Percentiles rank a stretch among this genome's conserved stretches.
phyloP scores from a whole-genome alignment of 768 basidiomycete species.

The Rossbeevera mucosa region DNA sequence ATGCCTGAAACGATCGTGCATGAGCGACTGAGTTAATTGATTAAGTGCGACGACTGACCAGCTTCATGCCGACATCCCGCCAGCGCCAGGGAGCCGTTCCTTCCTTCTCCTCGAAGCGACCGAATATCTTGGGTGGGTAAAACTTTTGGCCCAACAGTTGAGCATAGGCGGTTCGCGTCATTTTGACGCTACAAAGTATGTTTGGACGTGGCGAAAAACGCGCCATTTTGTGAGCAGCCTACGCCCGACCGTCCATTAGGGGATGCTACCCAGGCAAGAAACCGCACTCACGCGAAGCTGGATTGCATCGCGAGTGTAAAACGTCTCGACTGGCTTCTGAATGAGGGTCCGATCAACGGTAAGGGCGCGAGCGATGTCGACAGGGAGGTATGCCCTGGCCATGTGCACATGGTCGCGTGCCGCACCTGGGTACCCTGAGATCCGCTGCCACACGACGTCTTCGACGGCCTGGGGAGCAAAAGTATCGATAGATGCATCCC shows the following conservation, averaged over 20 bases:
- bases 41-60: slow-evolving; percentile 44
- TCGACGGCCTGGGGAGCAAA: slow-evolving; percentile 60
- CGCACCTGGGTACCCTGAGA: slow-evolving; percentile 71
- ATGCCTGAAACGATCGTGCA: slow-evolving; percentile 49
- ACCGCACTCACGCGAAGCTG: slow-evolving; percentile 70
- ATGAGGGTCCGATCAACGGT: slow-evolving; percentile 59
- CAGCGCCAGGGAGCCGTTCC: slow-evolving; percentile 67
- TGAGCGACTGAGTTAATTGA: not conserved
- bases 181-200: slow-evolving; percentile 56
- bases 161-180: slow-evolving; percentile 93
- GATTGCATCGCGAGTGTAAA: slow-evolving; percentile 91
- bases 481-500: slow-evolving; percentile 51
- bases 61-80: slow-evolving; percentile 89
- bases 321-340: slow-evolving; percentile 85
- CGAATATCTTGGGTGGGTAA: slow-evolving; percentile 86
- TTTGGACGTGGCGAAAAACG: slow-evolving; percentile 77
- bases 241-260: slow-evolving; percentile 6
- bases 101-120: slow-evolving; percentile 61
- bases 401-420: slow-evolving; percentile 65
- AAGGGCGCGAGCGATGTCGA: slow-evolving; percentile 74
- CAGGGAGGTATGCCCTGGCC: slow-evolving; percentile 75
- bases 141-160: slow-evolving; percentile 91
- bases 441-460: slow-evolving; percentile 61
- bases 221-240: slow-evolving; percentile 87
- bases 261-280: not conserved